Conservation (phyloP, 1,284 basidiomycete species). For the Ganoderma boninense region DNA sequence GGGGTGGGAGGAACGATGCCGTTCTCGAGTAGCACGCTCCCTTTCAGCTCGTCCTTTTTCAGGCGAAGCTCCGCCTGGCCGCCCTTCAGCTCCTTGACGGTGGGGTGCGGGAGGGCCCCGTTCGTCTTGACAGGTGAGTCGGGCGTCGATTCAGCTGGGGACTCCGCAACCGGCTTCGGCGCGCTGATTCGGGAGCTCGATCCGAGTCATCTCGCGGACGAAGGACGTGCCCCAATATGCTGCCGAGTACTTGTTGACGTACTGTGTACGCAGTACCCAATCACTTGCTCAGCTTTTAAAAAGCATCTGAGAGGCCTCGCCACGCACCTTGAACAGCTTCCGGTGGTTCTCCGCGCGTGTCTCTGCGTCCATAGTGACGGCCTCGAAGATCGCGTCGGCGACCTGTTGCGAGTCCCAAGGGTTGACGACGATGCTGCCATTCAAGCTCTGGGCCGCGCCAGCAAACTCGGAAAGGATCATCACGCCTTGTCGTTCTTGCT, state of each 20-base stretch:
- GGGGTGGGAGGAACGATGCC: conserved; percentile 45
- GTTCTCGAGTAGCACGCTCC: conserved; percentile 43
- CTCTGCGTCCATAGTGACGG: conserved; percentile 88
- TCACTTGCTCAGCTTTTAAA: background rate
- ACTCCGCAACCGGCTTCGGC: conserved; percentile 26
- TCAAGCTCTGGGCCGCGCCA: conserved; percentile 95
- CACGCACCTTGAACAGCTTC: conserved; percentile 87
- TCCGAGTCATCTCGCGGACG: conserved; percentile 82
- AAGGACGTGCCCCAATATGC: conserved; percentile 94
- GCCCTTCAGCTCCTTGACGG: conserved; percentile 47
- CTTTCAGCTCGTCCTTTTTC: conserved; percentile 44
- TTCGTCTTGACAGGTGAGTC: conserved; percentile 20
- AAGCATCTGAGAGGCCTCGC: background rate
- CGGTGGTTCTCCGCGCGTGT: conserved; percentile 90
- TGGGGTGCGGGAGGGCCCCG: conserved; percentile 41
- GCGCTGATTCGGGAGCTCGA: conserved; percentile 42
- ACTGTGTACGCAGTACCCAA: conserved; percentile 46
- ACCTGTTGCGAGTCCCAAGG: conserved; percentile 97
- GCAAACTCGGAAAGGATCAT: conserved; percentile 99
- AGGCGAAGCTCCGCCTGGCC: conserved; percentile 48
- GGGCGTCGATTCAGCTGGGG: conserved; percentile 19
- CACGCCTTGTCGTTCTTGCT: conserved; percentile 90
- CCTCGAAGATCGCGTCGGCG: conserved; percentile 94
- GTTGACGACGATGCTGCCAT: conserved; percentile 94
- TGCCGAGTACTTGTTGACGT: conserved; percentile 93